Percentiles rank a stretch among this genome's conserved stretches.
Conservation (phyloP, 257 asterid species). For the Echites panduratus region DNA sequence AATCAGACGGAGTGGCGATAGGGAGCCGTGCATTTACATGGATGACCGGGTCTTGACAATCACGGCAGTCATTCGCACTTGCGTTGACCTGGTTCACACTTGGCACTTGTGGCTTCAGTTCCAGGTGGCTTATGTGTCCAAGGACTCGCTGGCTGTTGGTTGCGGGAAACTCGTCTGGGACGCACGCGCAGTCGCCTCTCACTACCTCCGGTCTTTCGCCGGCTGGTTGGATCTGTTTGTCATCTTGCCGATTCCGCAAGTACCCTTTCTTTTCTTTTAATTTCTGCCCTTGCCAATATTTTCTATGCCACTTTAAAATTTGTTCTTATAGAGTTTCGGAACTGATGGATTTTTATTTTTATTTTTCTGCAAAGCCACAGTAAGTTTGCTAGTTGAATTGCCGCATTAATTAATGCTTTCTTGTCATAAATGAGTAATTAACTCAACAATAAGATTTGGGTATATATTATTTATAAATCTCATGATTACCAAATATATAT, state of each 20-base stretch:
- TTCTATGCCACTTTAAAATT: background rate
- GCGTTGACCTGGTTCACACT: slow-evolving; percentile 75
- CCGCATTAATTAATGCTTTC: background rate
- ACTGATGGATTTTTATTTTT: no score
- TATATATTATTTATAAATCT: no score
- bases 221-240: slow-evolving; percentile 93
- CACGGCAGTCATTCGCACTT: slow-evolving; percentile 63
- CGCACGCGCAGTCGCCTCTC: slow-evolving; percentile 68
- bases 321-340: no score
- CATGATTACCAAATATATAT: no score
- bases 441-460: no score
- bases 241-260: slow-evolving; percentile 94
- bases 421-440: no score
- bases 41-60: slow-evolving; percentile 56
- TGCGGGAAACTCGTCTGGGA: slow-evolving; percentile 98
- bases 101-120: slow-evolving; percentile 82
- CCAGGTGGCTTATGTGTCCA: slow-evolving; percentile 78
- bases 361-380: no score
- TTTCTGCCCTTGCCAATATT: background rate
- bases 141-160: slow-evolving; percentile 82
- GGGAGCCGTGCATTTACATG: slow-evolving; percentile 64
- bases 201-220: slow-evolving; percentile 53
- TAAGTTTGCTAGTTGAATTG: background rate
- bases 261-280: slow-evolving; percentile 9
- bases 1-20: slow-evolving; percentile 49